Percentiles rank a stretch among this genome's conserved stretches.
phyloP scores from a whole-genome alignment of 1,139 yeast genomes.

The Hemisphaericaspora subhashii region DNA sequence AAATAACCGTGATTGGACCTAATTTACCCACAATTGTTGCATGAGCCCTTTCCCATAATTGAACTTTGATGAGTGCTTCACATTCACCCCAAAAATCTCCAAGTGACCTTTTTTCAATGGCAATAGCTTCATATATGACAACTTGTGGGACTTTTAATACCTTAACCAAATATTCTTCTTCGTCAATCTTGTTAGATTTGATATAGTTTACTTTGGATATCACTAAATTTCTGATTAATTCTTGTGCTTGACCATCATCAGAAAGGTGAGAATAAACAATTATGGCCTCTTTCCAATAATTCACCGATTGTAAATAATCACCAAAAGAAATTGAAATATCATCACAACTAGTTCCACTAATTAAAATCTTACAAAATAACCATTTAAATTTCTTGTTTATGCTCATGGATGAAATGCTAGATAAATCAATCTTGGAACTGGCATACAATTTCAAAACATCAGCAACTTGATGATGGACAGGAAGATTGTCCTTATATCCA shows the following conservation, averaged over 20 bases:
- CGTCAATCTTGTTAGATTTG: slow-evolving; percentile 23
- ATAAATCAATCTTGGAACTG: slow-evolving; percentile 1
- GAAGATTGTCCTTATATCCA: slow-evolving; percentile 15
- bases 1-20: slow-evolving; percentile 68
- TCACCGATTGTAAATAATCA: slow-evolving; percentile 47
- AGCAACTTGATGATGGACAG: slow-evolving; percentile 17
- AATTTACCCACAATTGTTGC: slow-evolving; percentile 51
- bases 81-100: slow-evolving; percentile 59
- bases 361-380: slow-evolving; percentile 52
- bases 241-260: slow-evolving; percentile 41
- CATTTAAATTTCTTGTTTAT: slow-evolving; percentile 48
- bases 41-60: slow-evolving; percentile 65
- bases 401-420: slow-evolving; percentile 10
- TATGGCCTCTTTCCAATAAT: slow-evolving; percentile 58
- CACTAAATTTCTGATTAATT: slow-evolving; percentile 45
- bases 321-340: slow-evolving; percentile 51
- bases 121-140: slow-evolving; percentile 53
- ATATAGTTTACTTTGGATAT: slow-evolving; percentile 47
- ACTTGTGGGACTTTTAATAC: slow-evolving; percentile 46
- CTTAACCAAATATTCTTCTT: slow-evolving; percentile 34
- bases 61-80: slow-evolving; percentile 62
- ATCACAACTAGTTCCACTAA: slow-evolving; percentile 26
- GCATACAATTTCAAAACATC: slow-evolving; percentile 26
- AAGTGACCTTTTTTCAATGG: slow-evolving; percentile 33
- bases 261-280: slow-evolving; percentile 57